Conservation (phyloP, 257 asterid species). For the Fraxinus anomala region DNA sequence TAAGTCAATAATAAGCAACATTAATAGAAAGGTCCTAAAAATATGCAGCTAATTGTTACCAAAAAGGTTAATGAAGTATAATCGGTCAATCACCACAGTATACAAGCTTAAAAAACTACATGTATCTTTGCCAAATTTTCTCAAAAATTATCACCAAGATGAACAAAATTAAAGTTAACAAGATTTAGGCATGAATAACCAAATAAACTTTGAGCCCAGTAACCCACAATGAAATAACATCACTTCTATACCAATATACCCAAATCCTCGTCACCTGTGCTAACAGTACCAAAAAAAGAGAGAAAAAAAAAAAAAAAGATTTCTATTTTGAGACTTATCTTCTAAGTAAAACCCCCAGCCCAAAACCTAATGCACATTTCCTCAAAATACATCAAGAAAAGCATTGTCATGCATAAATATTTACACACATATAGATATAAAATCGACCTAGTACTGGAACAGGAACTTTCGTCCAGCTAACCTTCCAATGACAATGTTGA, state of each 20-base stretch:
- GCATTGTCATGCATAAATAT: constrained; percentile 25
- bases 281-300: constrained; percentile 25
- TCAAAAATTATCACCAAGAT: neutral
- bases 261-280: constrained; percentile 24
- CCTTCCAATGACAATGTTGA: constrained; percentile 32
- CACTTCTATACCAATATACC: constrained; percentile 61
- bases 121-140: neutral
- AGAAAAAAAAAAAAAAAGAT: neutral
- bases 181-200: neutral
- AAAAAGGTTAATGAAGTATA: too few species aligned
- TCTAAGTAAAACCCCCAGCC: constrained; percentile 23
- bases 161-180: neutral
- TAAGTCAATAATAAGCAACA: too few species aligned
- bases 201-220: constrained; percentile 15
- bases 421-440: constrained; percentile 27
- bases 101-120: neutral
- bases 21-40: too few species aligned
- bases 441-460: constrained; percentile 23
- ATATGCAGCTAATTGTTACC: too few species aligned
- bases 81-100: neutral
- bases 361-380: constrained; percentile 34
- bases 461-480: neutral
- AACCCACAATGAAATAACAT: constrained; percentile 27
- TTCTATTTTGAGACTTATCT: neutral
- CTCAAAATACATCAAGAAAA: constrained; percentile 23